These are phyloP conservation scores for Acacia crassicarpa DNA, from an alignment of 306 rosid species.

Conservation along the genomic window DNA sequence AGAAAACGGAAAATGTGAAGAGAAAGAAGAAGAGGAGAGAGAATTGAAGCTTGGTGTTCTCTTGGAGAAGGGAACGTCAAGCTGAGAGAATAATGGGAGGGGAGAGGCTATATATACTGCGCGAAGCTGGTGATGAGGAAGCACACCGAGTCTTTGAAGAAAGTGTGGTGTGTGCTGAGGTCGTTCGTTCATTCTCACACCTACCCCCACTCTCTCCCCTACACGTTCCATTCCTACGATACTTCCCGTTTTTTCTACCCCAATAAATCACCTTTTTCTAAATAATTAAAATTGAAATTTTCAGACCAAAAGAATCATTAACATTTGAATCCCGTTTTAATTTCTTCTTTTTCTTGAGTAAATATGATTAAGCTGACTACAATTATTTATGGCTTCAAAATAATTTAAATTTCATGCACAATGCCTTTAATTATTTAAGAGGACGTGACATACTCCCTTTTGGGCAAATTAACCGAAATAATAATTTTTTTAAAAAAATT, in stretches of 20 bases:
- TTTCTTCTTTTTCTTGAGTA: no score
- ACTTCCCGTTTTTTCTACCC: background rate
- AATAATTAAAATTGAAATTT: no score
- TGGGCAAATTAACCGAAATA: no score
- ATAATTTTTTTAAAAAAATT: no score
- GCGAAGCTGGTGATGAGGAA: background rate
- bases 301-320: no score
- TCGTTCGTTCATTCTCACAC: slow-evolving; percentile 72
- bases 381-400: no score
- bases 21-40: background rate
- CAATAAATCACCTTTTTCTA: no score
- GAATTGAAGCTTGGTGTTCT: slow-evolving; percentile 64
- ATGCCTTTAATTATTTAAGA: no score
- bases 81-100: slow-evolving; percentile 55
- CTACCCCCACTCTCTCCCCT: slow-evolving; percentile 48
- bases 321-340: no score
- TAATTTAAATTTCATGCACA: no score
- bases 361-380: no score
- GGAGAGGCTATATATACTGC: slow-evolving; percentile 42
- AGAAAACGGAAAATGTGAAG: background rate
- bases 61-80: slow-evolving; percentile 73
- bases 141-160: background rate
- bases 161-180: slow-evolving; percentile 43
- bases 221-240: background rate
- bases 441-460: no score